These are phyloP conservation scores for Nannizziopsis arthrosporioides DNA, from an alignment of 2,329 filamentous ascomycete genomes.

Conservation along the genomic window DNA sequence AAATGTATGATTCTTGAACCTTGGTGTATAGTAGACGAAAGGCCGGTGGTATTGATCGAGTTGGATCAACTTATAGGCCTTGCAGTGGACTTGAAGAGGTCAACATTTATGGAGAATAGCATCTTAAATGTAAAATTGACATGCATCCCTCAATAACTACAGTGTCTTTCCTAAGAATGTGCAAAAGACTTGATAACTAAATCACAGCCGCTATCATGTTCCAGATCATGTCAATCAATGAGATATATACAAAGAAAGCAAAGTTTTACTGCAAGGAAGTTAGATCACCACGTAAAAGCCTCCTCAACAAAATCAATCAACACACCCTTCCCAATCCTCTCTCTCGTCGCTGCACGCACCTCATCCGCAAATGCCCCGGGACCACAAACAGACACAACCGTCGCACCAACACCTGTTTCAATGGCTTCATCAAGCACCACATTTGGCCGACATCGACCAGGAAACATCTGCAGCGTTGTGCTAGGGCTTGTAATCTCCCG, in stretches of 20 bases:
- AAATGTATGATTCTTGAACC: no score
- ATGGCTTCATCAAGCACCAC: constrained; percentile 49
- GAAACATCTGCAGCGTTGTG: constrained; percentile 49
- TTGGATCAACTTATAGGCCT: no score
- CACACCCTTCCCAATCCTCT: constrained; percentile 40
- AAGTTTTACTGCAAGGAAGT: background rate
- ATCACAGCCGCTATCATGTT: no score
- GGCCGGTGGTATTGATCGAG: no score
- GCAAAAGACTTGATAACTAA: no score
- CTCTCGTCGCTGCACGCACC: constrained; percentile 44
- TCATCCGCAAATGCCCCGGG: constrained; percentile 53
- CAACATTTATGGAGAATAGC: no score
- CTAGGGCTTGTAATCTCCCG: constrained; percentile 46
- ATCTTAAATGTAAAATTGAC: no score
- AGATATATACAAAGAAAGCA: background rate
- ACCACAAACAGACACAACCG: constrained; percentile 52
- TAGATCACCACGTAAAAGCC: constrained; percentile 48
- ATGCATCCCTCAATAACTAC: no score
- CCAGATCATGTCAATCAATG: background rate
- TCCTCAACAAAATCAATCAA: constrained; percentile 53
- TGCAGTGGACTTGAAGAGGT: no score
- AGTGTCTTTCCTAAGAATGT: no score
- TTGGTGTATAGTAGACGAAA: no score
- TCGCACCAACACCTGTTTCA: constrained; percentile 44
- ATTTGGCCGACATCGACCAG: constrained; percentile 46